These are phyloP conservation scores for Aspergillus fructus DNA, from an alignment of 2,329 filamentous ascomycete genomes.

Conservation along the genomic window DNA sequence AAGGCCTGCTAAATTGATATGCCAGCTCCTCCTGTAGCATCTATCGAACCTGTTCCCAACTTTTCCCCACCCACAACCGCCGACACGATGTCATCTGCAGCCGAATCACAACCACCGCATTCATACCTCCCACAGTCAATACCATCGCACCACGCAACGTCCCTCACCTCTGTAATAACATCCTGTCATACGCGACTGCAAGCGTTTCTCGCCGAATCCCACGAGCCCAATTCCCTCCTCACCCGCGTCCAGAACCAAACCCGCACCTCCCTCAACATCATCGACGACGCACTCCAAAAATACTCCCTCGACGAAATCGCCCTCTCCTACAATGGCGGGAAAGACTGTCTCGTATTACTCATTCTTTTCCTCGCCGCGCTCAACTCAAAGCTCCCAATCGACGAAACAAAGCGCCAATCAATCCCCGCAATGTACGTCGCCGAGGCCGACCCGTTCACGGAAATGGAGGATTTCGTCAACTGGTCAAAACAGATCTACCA, in stretches of 20 bases:
- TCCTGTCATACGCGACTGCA: conserved; percentile 60
- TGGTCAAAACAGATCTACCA: conserved; percentile 67
- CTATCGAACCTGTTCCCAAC: too few relatives aligned
- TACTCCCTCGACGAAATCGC: conserved; percentile 80
- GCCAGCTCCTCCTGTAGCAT: background rate
- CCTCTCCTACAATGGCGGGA: conserved; percentile 95
- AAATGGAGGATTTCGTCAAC: conserved; percentile 82
- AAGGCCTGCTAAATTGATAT: background rate
- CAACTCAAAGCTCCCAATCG: conserved; percentile 43
- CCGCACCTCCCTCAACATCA: conserved; percentile 67
- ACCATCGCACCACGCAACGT: conserved; percentile 6
- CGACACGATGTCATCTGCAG: background rate
- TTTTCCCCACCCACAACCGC: background rate
- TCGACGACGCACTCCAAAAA: conserved; percentile 70
- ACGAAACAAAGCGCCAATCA: conserved; percentile 16
- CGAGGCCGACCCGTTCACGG: conserved; percentile 75
- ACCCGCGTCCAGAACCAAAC: conserved; percentile 72
- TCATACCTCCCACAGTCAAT: background rate
- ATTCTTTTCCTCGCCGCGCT: conserved; percentile 76
- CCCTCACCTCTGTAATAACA: conserved; percentile 63
- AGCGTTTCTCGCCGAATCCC: conserved; percentile 63
- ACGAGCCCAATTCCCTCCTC: conserved; percentile 56
- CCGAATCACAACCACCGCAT: background rate
- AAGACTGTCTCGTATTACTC: conserved; percentile 92
- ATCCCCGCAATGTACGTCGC: conserved; percentile 89